Base-by-base conservation (phyloP, 106 monocot genomes). In the Allium fistulosum region DNA sequence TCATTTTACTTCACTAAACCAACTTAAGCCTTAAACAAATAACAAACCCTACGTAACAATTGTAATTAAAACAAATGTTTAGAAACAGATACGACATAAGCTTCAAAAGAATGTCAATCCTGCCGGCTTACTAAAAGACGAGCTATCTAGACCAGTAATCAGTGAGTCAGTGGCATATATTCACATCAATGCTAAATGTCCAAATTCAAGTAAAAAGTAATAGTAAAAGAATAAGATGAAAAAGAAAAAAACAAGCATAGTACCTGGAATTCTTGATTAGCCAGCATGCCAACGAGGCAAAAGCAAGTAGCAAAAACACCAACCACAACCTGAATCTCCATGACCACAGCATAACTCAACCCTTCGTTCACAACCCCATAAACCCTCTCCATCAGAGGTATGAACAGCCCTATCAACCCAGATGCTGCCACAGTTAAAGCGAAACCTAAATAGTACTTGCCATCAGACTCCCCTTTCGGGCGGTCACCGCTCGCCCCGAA, bases 351-450 rank as follows among this genome's bases (percentile, higher is more conserved):
- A 60, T 78, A 78, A 72, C 78, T 78, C 26, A 76, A 28, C 26
- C 26, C 66, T 62, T 62, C 47, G 56, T 65, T 81, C 15, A 61
- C 60, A 71, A 60, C 50, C 58, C 48, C 47, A 68, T 72, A 83
- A 8, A 66, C 37, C 51, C 80, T 26, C 81, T 90, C 86, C 59
- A 72, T 74, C 16, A 86, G 48, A 10, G 86, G 86, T 62, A 84
- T 57, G 45, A 76, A 11, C 14, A 86, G 28, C 47, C 78, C 90
- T 6, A 63, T 3, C 5, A 76, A 50, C 18, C 68, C 79, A 45
- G 83, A 51, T 9, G 80, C 74, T 7, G 60, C 74, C 0, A 87
- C 12, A 14, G 68, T 59, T 69, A 79, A 57, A 17, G 10, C 10
- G 51, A 82, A 82, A 28, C 82, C 86, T 26, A 69, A 18, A 59